phyloP scores from a whole-genome alignment of 2,329 filamentous ascomycete species.

The Calonectria fujianensis region DNA sequence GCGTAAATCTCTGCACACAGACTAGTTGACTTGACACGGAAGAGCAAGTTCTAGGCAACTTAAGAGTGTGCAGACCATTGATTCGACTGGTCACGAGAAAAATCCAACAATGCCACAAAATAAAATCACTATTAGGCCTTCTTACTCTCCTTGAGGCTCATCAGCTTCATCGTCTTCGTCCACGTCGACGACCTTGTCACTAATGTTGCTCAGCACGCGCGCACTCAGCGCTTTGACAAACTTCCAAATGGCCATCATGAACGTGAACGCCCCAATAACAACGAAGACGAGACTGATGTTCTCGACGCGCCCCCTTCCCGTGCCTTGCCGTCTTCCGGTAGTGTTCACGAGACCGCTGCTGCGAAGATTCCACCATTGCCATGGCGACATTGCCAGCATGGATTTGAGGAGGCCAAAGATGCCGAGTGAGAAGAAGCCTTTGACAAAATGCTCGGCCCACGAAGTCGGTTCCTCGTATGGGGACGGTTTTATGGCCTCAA shows the following conservation, averaged over 20 bases:
- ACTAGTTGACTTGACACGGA: slow-evolving; percentile 96
- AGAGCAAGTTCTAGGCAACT: slow-evolving; percentile 88
- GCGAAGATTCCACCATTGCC: slow-evolving; percentile 85
- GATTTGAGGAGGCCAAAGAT: slow-evolving; percentile 90
- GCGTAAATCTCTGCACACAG: slow-evolving; percentile 90
- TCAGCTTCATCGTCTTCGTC: slow-evolving; percentile 72
- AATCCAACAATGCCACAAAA: slow-evolving; percentile 10
- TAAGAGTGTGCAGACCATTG: slow-evolving; percentile 87
- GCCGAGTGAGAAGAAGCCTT: slow-evolving; percentile 93
- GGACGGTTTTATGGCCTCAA: slow-evolving; percentile 59
- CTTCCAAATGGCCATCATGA: slow-evolving; percentile 90
- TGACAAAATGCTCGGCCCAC: slow-evolving; percentile 90
- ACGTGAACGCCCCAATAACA: slow-evolving; percentile 85
- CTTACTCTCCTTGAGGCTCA: slow-evolving; percentile 54
- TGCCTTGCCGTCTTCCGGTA: slow-evolving; percentile 72
- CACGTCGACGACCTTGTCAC: slow-evolving; percentile 90
- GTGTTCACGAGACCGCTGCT: slow-evolving; percentile 73
- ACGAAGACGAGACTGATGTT: slow-evolving; percentile 88
- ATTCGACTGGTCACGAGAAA: slow-evolving; percentile 30
- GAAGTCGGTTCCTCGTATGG: slow-evolving; percentile 71
- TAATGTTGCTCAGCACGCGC: slow-evolving; percentile 83
- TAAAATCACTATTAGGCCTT: slow-evolving; percentile 55
- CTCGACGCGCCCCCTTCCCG: slow-evolving; percentile 85
- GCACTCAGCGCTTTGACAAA: slow-evolving; percentile 84
- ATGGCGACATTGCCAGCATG: slow-evolving; percentile 83